Evolutionary conservation across 2,329 filamentous ascomycete genomes (phyloP).

Genomic region (Ascocoryne sarcoides): DNA sequence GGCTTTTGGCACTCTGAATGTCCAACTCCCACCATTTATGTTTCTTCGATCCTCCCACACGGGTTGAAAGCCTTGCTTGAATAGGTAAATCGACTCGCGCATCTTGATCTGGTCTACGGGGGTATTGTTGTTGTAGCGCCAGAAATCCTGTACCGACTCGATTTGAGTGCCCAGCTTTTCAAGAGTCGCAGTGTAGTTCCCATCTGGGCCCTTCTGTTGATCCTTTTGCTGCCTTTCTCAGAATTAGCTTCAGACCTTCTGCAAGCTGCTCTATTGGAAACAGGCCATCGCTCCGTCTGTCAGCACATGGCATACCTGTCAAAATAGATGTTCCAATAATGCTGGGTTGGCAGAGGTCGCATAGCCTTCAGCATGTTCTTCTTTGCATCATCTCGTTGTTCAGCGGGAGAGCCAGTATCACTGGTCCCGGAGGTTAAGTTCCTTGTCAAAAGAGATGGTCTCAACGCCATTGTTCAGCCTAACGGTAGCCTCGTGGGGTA

Average conservation of each 20-base stretch:
- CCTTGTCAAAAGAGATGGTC: conserved; percentile 51
- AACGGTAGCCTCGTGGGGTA: conserved; percentile 11
- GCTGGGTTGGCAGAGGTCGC: conserved; percentile 66
- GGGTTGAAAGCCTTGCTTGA: conserved; percentile 68
- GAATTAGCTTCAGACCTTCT: not conserved
- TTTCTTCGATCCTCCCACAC: conserved; percentile 86
- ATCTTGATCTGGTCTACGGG: conserved; percentile 68
- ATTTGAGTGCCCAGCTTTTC: conserved; percentile 57
- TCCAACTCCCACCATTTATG: conserved; percentile 79
- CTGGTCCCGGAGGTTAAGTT: conserved; percentile 54
- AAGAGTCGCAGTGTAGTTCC: conserved; percentile 32
- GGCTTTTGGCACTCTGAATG: conserved; percentile 77
- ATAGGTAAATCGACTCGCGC: conserved; percentile 70
- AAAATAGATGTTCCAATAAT: conserved; percentile 70
- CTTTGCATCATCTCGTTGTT: conserved; percentile 70
- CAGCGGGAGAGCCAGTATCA: conserved; percentile 59
- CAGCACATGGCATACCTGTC: conserved; percentile 39
- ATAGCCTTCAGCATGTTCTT: conserved; percentile 71
- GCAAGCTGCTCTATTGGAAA: not conserved
- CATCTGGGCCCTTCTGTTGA: conserved; percentile 29
- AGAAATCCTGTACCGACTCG: conserved; percentile 78
- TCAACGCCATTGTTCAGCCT: conserved; percentile 39
- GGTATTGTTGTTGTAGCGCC: conserved; percentile 75
- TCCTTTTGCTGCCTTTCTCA: conserved; percentile 27
- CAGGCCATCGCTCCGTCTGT: not conserved